Evolutionary conservation across 495 filamentous ascomycete species (phyloP), one percentile per base, ranked within the genome.

Genomic region (Aspergillus nidulans): DNA sequence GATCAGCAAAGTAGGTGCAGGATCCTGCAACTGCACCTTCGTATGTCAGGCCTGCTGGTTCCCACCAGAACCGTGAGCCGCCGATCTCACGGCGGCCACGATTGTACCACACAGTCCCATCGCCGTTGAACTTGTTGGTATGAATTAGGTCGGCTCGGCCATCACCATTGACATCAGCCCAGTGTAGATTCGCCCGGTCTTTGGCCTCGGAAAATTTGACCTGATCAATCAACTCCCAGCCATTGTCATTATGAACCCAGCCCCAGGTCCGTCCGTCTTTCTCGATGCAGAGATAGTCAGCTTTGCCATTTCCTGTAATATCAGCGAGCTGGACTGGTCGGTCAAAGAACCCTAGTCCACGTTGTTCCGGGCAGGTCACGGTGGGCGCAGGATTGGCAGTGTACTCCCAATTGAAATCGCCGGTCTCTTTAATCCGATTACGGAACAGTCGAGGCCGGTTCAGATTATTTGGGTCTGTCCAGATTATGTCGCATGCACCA

Each of bases 101-200:
- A 26, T 53, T 53, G 21, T 53, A 53, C 50, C 50, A 53, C 3
- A 53, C 50, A 1, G 24, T 44, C 23, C 50, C 50, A n/a, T 53
- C 50, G n/a, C 50, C 50, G 28, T 41, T 53, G 39, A 53, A 53
- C 50, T 53, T 53, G 50, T 53, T 25, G 5, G 25, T 43, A 16
- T 43, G 25, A 40, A 53, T 44, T 19, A 50, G 30, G 13, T 50
- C 47, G 4, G 28, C 47, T 0, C 13, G 30, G 15, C 47, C 47
- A 15, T 50, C 47, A n/a, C 47, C 40, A 21, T 53, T 53, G 40
- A 53, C 40, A 24, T 53, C 50, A 0, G 40, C 50, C 9, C 23
- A 53, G 4, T 32, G n/a, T n/a, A 53, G 26, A 25, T 53, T 53
- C 24, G 50, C 50, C 6, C 50, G 40, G 50, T 53, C 40, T 20